These are phyloP conservation scores for Seiridium unicorne DNA, from an alignment of 2,329 filamentous ascomycete species.

Conservation along the genomic window DNA sequence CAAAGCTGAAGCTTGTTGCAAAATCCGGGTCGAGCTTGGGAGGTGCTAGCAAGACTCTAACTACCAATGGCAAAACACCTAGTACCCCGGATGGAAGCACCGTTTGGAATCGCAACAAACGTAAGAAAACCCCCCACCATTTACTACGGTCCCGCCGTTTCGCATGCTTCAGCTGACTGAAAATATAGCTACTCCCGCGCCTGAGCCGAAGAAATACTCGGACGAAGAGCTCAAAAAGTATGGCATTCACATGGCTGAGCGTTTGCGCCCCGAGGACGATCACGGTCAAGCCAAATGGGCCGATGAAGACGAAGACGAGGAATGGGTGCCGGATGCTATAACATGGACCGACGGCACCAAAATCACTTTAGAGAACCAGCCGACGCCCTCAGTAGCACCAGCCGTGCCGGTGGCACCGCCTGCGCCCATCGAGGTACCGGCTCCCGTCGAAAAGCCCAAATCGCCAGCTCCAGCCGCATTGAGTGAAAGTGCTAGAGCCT, in stretches of 20 bases:
- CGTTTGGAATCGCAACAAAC: slow-evolving; percentile 89
- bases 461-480: slow-evolving; percentile 37
- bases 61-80: slow-evolving; percentile 59
- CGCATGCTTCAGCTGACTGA: not conserved
- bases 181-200: slow-evolving; percentile 55
- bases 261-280: slow-evolving; percentile 75
- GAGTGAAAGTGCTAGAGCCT: slow-evolving; percentile 25
- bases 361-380: slow-evolving; percentile 65
- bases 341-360: slow-evolving; percentile 89
- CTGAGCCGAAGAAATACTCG: slow-evolving; percentile 78
- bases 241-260: slow-evolving; percentile 80
- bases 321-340: slow-evolving; percentile 82
- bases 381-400: slow-evolving; percentile 24
- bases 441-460: slow-evolving; percentile 40
- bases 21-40: slow-evolving; percentile 66
- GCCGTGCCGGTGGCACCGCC: slow-evolving; percentile 25
- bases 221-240: slow-evolving; percentile 86
- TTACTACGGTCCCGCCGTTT: not conserved
- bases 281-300: slow-evolving; percentile 83
- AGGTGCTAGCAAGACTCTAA: slow-evolving; percentile 42
- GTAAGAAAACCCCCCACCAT: slow-evolving; percentile 43
- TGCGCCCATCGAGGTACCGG: slow-evolving; percentile 15
- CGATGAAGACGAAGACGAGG: slow-evolving; percentile 85
- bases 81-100: slow-evolving; percentile 68
- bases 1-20: slow-evolving; percentile 71